Conservation (phyloP, 2,329 filamentous ascomycete genomes). For the Sphaerulina musiva region DNA sequence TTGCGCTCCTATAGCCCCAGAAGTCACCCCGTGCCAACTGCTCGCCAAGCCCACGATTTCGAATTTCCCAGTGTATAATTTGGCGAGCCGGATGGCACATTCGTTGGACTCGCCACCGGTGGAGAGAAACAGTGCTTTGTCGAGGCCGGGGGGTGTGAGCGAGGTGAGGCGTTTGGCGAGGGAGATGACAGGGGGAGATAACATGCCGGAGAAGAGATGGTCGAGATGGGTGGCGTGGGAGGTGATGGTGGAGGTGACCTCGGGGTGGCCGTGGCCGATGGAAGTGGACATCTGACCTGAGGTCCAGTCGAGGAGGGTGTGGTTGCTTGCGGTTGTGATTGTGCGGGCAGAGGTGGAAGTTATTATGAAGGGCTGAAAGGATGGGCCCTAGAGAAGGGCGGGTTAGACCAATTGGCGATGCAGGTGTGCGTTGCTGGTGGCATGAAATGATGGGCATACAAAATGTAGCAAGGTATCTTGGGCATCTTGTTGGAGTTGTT, state of each 20-base stretch:
- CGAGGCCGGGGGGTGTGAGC: constrained; percentile 45
- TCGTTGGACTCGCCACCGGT: constrained; percentile 53
- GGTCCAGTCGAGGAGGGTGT: constrained; percentile 52
- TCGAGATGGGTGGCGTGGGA: constrained; percentile 49
- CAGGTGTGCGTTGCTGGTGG: neutral
- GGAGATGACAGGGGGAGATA: constrained; percentile 52
- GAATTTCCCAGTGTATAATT: constrained; percentile 57
- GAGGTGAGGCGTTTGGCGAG: constrained; percentile 47
- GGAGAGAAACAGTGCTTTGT: constrained; percentile 53
- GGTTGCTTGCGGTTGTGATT: constrained; percentile 17
- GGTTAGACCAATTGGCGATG: neutral
- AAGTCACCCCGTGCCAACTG: constrained; percentile 58
- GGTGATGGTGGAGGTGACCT: constrained; percentile 50
- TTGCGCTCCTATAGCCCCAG: constrained; percentile 47
- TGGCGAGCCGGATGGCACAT: constrained; percentile 59
- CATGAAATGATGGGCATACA: neutral
- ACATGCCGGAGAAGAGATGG: constrained; percentile 55
- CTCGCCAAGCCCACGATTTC: constrained; percentile 56
- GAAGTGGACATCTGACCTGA: constrained; percentile 54
- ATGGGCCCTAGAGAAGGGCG: constrained; percentile 9
- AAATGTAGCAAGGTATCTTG: constrained; percentile 18
- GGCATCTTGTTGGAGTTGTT: constrained; percentile 18
- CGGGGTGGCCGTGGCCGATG: constrained; percentile 52
- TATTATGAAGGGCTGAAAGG: constrained; percentile 22
- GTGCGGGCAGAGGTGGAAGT: constrained; percentile 16